Conservation (phyloP, 495 filamentous ascomycete genomes). For the Annulohypoxylon bovei region DNA sequence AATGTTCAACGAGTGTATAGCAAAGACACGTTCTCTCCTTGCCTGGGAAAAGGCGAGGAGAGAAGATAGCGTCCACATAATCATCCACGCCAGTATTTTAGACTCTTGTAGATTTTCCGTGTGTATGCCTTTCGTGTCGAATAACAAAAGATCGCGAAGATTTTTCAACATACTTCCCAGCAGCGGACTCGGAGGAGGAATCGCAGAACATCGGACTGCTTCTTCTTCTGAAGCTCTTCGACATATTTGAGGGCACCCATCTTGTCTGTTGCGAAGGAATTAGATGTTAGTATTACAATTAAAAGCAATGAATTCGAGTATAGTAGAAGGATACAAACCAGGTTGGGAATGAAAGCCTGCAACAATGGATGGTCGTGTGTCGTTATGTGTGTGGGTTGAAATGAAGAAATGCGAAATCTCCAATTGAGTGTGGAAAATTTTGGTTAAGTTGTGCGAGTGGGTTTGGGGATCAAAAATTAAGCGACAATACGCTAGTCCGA, state of each 20-base stretch:
- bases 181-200: slow-evolving; percentile 99
- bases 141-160: slow-evolving; percentile 44
- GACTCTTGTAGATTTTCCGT: slow-evolving; percentile 41
- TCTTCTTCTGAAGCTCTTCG: slow-evolving; percentile 99
- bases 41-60: slow-evolving; percentile 27
- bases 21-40: slow-evolving; percentile 60
- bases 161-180: slow-evolving; percentile 95
- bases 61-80: slow-evolving; percentile 50
- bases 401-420: slow-evolving; percentile 37
- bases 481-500: slow-evolving; percentile 37
- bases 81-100: slow-evolving; percentile 43
- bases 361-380: slow-evolving; percentile 48
- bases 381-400: slow-evolving; percentile 38
- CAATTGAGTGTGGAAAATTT: slow-evolving; percentile 45
- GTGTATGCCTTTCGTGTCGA: slow-evolving; percentile 46
- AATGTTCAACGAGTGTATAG: slow-evolving; percentile 99
- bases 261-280: slow-evolving; percentile 52
- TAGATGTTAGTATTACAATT: slow-evolving; percentile 36
- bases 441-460: slow-evolving; percentile 42
- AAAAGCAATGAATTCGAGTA: neutral
- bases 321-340: slow-evolving; percentile 40
- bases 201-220: slow-evolving; percentile 99
- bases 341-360: slow-evolving; percentile 48
- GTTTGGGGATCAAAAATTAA: slow-evolving; percentile 40
- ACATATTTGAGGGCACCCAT: slow-evolving; percentile 99